Base-by-base conservation (phyloP, 2,329 filamentous ascomycete species). In the Daldinia eschscholtzii region DNA sequence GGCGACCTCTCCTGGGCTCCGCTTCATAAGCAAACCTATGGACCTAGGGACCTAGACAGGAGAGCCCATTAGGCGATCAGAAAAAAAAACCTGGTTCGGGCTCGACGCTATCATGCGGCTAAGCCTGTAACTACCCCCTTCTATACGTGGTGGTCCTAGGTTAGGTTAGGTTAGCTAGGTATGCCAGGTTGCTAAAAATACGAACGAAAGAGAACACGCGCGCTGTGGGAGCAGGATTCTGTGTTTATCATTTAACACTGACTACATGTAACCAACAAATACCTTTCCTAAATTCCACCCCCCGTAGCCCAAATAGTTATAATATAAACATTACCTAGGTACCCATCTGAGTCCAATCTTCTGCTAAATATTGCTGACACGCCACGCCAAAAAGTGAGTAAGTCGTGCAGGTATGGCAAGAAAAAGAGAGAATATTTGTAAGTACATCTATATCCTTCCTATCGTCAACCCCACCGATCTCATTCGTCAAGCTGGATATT, bases 381-480 rank as follows among this genome's bases (percentile, higher is more conserved):
- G 57, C 42, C 20, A 23, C 20, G 20, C 44, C 44, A 46, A 61
- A 46, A 35, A 15, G 20, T 7, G 53, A 57, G 37, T 33, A 15
- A 15, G 52, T 37, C 18, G 13, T 55, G 13, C n/a, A n/a, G n/a
- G n/a, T 39, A 26, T 13, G 35, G 37, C 33, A 20, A 57, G 37
- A 64, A 33, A 63, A 37, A 56, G 62, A 64, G 57, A 66, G 63
- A 60, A 28, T 41, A 23, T 18, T 56, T 56, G 57, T 71, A 69
- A 69, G 63, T 66, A 68, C 63, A 68, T 67, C 37, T 61, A 61
- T 64, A 61, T 57, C 57, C 63, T 66, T 26, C 12, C 12, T 33
- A 35, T 64, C 53, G 56, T 52, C 50, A 52, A 57, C 52, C 52
- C 41, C 41, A 50, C 30, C 35, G 39, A 56, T 44, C 65, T 56